A percentile compares a stretch with the other conserved stretches of the same genome.
These are phyloP conservation scores for Pythium diclinum DNA, from an alignment of 352 stramenopile species.

Conservation along the genomic window DNA sequence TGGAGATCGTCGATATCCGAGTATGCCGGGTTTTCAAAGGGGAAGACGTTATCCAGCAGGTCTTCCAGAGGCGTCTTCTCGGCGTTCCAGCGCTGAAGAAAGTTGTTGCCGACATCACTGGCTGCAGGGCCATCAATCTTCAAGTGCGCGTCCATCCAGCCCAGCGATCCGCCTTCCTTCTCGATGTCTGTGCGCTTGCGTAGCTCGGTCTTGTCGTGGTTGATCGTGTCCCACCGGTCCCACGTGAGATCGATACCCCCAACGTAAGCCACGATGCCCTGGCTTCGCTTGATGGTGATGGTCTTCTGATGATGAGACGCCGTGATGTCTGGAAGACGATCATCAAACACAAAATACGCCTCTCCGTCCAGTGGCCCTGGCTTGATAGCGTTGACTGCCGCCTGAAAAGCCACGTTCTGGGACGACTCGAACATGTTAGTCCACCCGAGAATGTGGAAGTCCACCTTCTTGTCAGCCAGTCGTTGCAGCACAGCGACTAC, in stretches of 20 bases:
- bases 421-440: slow-evolving; percentile 54
- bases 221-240: slow-evolving; percentile 59
- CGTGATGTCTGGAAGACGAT: slow-evolving; percentile 30
- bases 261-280: slow-evolving; percentile 38
- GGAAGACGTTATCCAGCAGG: slow-evolving; percentile 43
- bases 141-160: slow-evolving; percentile 64
- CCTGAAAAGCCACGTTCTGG: slow-evolving; percentile 52
- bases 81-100: slow-evolving; percentile 64
- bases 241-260: slow-evolving; percentile 54
- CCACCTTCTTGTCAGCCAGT: slow-evolving; percentile 28
- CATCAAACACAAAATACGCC: slow-evolving; percentile 42
- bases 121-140: slow-evolving; percentile 30
- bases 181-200: slow-evolving; percentile 31
- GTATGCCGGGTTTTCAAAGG: slow-evolving; percentile 50
- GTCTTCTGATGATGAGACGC: slow-evolving; percentile 57
- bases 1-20: slow-evolving; percentile 7
- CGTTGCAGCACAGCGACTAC: slow-evolving; percentile 31
- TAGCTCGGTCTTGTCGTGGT: slow-evolving; percentile 46
- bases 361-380: slow-evolving; percentile 18
- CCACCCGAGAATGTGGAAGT: slow-evolving; percentile 60
- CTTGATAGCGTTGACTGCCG: slow-evolving; percentile 46
- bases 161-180: slow-evolving; percentile 37
- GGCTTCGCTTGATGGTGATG: slow-evolving; percentile 30
- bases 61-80: slow-evolving; percentile 32
- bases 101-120: slow-evolving; percentile 61